Conservation (phyloP, 352 stramenopile genomes). For the Phytopythium chamaehyphon region DNA sequence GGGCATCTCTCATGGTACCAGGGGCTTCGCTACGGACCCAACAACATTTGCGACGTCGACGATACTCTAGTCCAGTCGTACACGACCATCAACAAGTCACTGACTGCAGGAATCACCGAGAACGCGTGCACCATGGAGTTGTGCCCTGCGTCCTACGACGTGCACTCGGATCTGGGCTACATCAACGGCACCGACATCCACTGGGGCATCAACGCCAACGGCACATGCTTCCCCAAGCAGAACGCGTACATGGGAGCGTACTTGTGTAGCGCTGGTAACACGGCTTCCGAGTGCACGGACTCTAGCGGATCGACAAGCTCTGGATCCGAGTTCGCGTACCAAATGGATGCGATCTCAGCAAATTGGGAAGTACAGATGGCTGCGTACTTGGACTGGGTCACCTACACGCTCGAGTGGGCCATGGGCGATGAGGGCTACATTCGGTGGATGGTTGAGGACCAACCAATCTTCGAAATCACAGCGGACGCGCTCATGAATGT, state of each 20-base stretch:
- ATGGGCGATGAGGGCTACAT: constrained; percentile 40
- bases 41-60: constrained; percentile 35
- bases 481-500: constrained; percentile 44
- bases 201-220: constrained; percentile 45
- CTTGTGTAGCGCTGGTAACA: constrained; percentile 46
- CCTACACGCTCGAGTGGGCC: constrained; percentile 57
- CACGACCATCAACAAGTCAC: constrained; percentile 20
- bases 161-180: constrained; percentile 35
- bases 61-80: constrained; percentile 28
- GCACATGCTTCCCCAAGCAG: constrained; percentile 40
- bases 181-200: constrained; percentile 30
- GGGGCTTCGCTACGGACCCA: constrained; percentile 44
- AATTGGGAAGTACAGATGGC: constrained; percentile 76
- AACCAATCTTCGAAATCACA: constrained; percentile 86
- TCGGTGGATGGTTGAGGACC: constrained; percentile 67
- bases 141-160: constrained; percentile 64
- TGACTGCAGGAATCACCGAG: constrained; percentile 29
- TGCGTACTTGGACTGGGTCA: constrained; percentile 75
- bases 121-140: constrained; percentile 40
- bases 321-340: constrained; percentile 35
- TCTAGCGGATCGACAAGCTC: constrained; percentile 20
- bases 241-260: constrained; percentile 48
- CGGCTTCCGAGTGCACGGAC: constrained; percentile 14
- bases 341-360: constrained; percentile 90
- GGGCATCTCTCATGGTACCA: constrained; percentile 59